Percentiles rank a stretch among this genome's conserved stretches.
Conservation (phyloP, 257 asterid genomes). For the Solanum lignicaule region DNA sequence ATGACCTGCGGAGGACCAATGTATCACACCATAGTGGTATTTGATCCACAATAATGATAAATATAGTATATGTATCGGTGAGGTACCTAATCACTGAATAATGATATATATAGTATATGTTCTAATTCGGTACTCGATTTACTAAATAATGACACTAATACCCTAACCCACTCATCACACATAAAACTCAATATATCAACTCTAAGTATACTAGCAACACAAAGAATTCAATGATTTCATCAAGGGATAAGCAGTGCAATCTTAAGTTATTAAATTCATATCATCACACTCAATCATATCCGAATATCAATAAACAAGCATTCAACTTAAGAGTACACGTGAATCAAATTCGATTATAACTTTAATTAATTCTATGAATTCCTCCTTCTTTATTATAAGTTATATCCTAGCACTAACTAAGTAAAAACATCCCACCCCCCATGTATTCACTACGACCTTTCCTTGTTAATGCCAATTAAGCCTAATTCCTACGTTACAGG, state of each 20-base stretch:
- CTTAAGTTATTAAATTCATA: background rate
- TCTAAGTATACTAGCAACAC: no score
- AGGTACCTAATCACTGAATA: background rate
- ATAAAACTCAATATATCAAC: background rate
- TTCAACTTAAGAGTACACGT: background rate
- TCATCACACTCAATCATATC: background rate
- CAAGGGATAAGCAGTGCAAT: background rate
- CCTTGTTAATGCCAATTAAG: background rate
- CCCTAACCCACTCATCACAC: background rate
- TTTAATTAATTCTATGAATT: background rate
- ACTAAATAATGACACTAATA: no score
- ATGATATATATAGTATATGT: background rate
- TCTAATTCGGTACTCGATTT: background rate
- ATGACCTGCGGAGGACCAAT: background rate
- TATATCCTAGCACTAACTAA: no score
- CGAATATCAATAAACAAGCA: background rate
- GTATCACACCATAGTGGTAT: background rate
- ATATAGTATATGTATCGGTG: no score
- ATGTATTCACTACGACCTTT: no score
- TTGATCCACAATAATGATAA: background rate
- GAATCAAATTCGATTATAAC: background rate
- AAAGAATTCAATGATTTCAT: no score
- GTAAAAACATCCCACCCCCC: no score
- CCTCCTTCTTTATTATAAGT: background rate
- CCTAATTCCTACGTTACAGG: background rate